A percentile compares a stretch with the other conserved stretches of the same genome.
Conservation (phyloP, 306 rosid species). For the Ceratonia siliqua region DNA sequence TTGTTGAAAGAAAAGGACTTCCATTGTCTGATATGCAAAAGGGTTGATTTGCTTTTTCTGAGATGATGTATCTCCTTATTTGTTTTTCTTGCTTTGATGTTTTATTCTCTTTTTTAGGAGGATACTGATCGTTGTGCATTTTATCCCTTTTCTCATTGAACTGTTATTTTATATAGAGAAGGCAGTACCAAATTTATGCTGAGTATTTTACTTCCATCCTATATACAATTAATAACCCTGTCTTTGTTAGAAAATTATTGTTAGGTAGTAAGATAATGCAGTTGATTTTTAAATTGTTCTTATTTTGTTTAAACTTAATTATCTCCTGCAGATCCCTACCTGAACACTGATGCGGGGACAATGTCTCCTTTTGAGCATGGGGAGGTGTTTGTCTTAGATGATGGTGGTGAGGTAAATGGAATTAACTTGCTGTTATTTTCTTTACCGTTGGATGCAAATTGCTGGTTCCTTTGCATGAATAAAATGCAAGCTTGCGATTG, state of each 20-base stretch:
- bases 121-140: constrained; percentile 4
- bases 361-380: constrained; percentile 95
- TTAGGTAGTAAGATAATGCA: not conserved
- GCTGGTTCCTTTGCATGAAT: not conserved
- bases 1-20: constrained; percentile 5
- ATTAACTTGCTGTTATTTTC: constrained; percentile 3
- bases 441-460: not conserved
- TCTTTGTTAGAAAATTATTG: not conserved
- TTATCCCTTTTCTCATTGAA: not conserved
- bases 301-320: constrained; percentile 22
- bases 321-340: constrained; percentile 66
- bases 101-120: constrained; percentile 29
- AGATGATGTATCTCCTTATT: not conserved
- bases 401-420: constrained; percentile 76
- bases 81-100: not conserved
- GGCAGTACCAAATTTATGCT: not conserved
- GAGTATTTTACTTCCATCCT: not conserved
- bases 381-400: constrained; percentile 83
- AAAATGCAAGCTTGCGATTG: not conserved
- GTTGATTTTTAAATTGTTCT: constrained; percentile 11
- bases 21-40: not conserved
- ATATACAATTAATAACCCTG: not conserved
- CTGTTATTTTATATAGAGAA: constrained; percentile 5
- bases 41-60: constrained; percentile 5
- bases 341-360: constrained; percentile 85